Evolutionary conservation across 495 filamentous ascomycete species (phyloP).

Genomic region (Podospora conica): DNA sequence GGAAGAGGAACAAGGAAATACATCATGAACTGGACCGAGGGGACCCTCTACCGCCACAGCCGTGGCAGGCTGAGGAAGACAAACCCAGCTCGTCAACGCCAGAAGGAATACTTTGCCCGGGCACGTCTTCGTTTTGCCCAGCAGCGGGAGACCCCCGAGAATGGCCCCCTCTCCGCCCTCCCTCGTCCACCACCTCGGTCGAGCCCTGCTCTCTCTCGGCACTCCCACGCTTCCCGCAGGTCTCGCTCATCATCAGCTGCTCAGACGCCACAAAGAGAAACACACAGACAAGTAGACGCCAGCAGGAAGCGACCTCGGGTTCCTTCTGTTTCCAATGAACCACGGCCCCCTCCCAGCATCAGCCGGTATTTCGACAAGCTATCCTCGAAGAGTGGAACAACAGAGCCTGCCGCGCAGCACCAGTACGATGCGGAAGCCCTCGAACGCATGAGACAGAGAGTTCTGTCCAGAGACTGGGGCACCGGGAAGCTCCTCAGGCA

Average conservation of each 20-base stretch:
- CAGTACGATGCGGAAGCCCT: slow-evolving; percentile 14
- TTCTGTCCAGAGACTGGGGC: slow-evolving; percentile 22
- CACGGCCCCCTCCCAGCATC: slow-evolving; percentile 12
- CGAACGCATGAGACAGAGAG: slow-evolving; percentile 16
- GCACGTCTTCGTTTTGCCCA: slow-evolving; percentile 24
- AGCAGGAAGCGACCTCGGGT: neutral
- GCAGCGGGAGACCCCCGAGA: slow-evolving; percentile 12
- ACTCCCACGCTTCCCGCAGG: slow-evolving; percentile 9
- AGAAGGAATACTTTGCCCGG: slow-evolving; percentile 39
- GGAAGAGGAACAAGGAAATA: neutral
- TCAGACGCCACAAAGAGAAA: neutral
- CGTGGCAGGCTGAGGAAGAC: slow-evolving; percentile 30
- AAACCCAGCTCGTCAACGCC: slow-evolving; percentile 25
- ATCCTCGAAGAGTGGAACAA: neutral
- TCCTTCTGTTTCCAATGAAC: neutral
- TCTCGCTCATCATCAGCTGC: slow-evolving; percentile 8
- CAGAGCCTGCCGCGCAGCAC: no score
- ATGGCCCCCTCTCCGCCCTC: slow-evolving; percentile 7
- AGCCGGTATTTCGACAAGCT: slow-evolving; percentile 17
- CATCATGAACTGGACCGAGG: slow-evolving; percentile 44
- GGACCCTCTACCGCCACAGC: slow-evolving; percentile 33
- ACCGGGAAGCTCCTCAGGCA: slow-evolving; percentile 3
- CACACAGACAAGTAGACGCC: slow-evolving; percentile 1
- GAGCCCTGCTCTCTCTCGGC: slow-evolving; percentile 3
- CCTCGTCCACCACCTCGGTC: slow-evolving; percentile 2